These are phyloP conservation scores for Acanthamoeba rhysodes DNA, from an alignment of 208 protist species.

Conservation along the genomic window DNA sequence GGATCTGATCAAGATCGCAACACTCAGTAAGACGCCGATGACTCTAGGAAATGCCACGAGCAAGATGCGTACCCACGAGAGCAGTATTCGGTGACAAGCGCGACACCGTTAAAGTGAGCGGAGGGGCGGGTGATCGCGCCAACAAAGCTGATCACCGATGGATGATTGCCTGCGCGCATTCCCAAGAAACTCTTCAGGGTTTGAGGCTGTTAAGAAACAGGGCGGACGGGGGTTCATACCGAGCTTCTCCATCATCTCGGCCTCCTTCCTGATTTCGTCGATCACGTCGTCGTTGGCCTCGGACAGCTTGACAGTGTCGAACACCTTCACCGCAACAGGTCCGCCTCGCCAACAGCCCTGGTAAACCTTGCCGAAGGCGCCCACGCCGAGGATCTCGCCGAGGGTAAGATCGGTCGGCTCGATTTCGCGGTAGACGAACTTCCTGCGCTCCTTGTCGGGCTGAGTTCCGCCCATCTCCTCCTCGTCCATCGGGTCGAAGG, in stretches of 20 bases:
- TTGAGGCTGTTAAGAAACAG: too few species aligned
- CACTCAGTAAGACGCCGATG: too few species aligned
- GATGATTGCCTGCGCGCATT: not conserved
- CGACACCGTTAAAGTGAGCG: not conserved
- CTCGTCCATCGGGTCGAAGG: constrained; percentile 37
- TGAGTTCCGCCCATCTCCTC: not conserved
- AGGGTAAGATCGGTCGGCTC: constrained; percentile 19
- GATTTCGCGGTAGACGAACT: constrained; percentile 34
- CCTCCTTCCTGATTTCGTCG: constrained; percentile 41
- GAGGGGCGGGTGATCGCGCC: constrained; percentile 25
- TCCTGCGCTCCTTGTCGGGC: not conserved
- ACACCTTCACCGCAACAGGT: constrained; percentile 33
- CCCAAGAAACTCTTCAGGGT: not conserved
- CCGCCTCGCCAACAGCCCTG: constrained; percentile 30
- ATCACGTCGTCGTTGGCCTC: constrained; percentile 20
- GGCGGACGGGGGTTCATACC: not conserved
- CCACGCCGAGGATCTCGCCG: constrained; percentile 21
- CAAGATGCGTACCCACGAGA: not conserved
- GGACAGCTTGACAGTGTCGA: constrained; percentile 14
- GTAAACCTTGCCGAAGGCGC: constrained; percentile 44
- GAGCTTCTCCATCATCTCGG: constrained; percentile 68
- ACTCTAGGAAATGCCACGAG: not conserved
- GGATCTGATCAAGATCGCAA: not conserved
- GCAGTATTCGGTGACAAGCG: constrained; percentile 67
- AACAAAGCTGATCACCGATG: constrained; percentile 24